Evolutionary conservation across 2,329 filamentous ascomycete species (phyloP).

Genomic region (Talaromyces rugulosus): DNA sequence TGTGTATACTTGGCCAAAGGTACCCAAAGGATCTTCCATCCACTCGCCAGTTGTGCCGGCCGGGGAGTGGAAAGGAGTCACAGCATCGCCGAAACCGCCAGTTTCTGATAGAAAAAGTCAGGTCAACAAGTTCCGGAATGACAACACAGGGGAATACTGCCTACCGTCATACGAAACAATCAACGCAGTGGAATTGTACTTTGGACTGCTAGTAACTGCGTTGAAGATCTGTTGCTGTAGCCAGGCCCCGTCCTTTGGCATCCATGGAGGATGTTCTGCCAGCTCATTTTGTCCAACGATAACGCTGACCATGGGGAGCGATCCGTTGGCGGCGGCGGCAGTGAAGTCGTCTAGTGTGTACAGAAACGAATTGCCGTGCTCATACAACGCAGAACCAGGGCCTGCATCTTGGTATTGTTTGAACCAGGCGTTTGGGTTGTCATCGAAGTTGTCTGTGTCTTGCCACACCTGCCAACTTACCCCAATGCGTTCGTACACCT

Average conservation of each 20-base stretch:
- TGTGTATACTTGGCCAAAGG: constrained; percentile 40
- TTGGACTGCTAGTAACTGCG: constrained; percentile 47
- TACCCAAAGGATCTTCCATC: constrained; percentile 44
- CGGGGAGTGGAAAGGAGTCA: constrained; percentile 49
- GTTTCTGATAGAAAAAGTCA: constrained; percentile 36
- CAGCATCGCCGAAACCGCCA: constrained; percentile 54
- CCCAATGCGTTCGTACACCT: constrained; percentile 46
- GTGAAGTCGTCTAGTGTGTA: constrained; percentile 48
- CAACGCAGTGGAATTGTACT: constrained; percentile 47
- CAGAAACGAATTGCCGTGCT: constrained; percentile 45
- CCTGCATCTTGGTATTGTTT: constrained; percentile 48
- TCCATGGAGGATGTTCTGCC: constrained; percentile 52
- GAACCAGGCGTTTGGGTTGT: constrained; percentile 54
- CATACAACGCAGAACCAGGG: constrained; percentile 37
- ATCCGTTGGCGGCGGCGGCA: constrained; percentile 46
- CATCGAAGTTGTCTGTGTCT: constrained; percentile 50
- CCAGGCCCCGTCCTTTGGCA: constrained; percentile 53
- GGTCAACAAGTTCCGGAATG: not conserved
- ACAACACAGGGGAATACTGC: constrained; percentile 15
- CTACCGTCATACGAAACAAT: constrained; percentile 34
- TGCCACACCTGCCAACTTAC: constrained; percentile 52
- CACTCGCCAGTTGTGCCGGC: constrained; percentile 50
- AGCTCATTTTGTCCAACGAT: constrained; percentile 49
- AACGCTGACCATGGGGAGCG: constrained; percentile 49
- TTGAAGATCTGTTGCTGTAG: constrained; percentile 51